Base-by-base conservation (phyloP, 2,329 filamentous ascomycete species). In the Paecilomyces variotii region DNA sequence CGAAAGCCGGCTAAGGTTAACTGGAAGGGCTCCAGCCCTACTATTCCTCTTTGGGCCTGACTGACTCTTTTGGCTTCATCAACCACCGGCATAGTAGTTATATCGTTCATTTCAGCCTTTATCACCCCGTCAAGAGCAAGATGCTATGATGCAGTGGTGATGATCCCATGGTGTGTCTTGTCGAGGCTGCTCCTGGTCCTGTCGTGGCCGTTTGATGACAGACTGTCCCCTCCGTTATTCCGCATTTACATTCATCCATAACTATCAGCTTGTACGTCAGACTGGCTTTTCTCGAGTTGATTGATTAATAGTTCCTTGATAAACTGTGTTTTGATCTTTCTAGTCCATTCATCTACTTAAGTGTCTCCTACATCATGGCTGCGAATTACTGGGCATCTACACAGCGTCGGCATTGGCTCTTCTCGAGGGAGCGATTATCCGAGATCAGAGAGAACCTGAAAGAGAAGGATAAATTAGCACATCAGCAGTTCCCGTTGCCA, bases 341-440 rank as follows among this genome's bases (percentile, higher is more conserved):
- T 35, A 12, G 4, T n/a, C 5, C 53, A 54, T 9, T 24, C 14
- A 49, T 7, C 51, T 19, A 19, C 19, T 19, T 19, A 19, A 19
- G 24, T 19, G 24, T 26, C 9, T 2, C 26, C 27, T 55, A 53
- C 54, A 56, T 28, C 30, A 97, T 97, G 93, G 90, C 93, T 34
- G 90, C 92, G 71, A 97, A 93, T 76, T 99, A 93, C 78, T 99
- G 92, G 92, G 88, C 91, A 63, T 97, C 94, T 57, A 94, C 91
- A 27, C 94, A 99, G 77, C 85, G 88, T 66, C 88, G 86, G 65
- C 85, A 89, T 78, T 99, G 94, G 94, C 88, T 90, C 58, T 96
- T 96, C 75, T 87, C 90, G 53, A 88, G 90, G 69, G 86, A 91
- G 62, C 86, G 92, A 71, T 82, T 99, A 56, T 84, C 85, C 12